Conservation (phyloP, 495 filamentous ascomycete genomes). For the Hypoxylon fragiforme region DNA sequence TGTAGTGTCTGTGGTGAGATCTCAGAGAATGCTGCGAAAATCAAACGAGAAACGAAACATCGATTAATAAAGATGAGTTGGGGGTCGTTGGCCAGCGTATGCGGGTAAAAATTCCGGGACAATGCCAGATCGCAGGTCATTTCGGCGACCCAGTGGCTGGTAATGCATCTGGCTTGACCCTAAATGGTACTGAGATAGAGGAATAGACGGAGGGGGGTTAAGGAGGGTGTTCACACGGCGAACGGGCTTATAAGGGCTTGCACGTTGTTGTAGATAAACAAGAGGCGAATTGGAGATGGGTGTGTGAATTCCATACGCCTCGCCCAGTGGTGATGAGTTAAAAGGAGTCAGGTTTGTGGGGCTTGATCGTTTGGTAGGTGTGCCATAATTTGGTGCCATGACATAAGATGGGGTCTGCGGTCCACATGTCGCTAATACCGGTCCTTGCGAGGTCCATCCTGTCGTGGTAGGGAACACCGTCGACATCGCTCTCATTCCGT, state of each 20-base stretch:
- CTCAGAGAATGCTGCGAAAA: constrained; percentile 13
- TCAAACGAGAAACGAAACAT: constrained; percentile 7
- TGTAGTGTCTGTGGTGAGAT: constrained; percentile 10
- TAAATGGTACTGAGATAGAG: constrained; percentile 73
- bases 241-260: constrained; percentile 90
- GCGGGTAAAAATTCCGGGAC: constrained; percentile 67
- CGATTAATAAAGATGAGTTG: constrained; percentile 24
- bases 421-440: constrained; percentile 40
- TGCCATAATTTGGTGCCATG: constrained; percentile 40
- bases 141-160: constrained; percentile 79
- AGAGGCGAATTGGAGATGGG: constrained; percentile 60
- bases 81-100: constrained; percentile 27
- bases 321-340: constrained; percentile 54
- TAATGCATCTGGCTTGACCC: constrained; percentile 90
- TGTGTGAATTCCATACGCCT: constrained; percentile 57
- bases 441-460: constrained; percentile 36
- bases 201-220: constrained; percentile 80
- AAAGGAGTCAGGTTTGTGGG: constrained; percentile 37
- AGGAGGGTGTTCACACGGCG: constrained; percentile 85
- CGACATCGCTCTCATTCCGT: constrained; percentile 54
- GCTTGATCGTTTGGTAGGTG: constrained; percentile 49
- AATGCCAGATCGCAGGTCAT: constrained; percentile 77
- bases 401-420: constrained; percentile 37
- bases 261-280: constrained; percentile 62
- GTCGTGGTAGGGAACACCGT: constrained; percentile 47